Evolutionary conservation across 495 filamentous ascomycete genomes (phyloP).

Genomic region (Lasiosphaeris hirsuta): DNA sequence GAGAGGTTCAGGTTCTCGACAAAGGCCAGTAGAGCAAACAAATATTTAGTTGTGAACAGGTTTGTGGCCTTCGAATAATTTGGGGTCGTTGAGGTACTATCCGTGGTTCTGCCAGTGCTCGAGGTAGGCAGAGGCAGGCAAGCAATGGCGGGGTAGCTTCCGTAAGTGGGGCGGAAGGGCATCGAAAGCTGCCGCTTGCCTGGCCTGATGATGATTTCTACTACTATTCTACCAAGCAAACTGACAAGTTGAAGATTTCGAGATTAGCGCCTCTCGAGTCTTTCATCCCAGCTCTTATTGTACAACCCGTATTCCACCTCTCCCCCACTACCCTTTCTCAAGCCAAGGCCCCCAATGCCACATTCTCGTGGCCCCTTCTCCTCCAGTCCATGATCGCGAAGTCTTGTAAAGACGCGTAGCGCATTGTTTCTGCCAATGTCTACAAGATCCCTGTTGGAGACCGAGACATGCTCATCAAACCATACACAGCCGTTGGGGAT

Average conservation of each 20-base stretch:
- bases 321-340: conserved; percentile 7
- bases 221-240: neutral
- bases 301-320: conserved; percentile 25
- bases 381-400: conserved; percentile 16
- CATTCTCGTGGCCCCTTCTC: conserved; percentile 18
- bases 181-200: neutral
- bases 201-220: conserved; percentile 4
- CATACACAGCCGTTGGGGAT: conserved; percentile 36
- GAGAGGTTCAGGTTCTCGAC: neutral
- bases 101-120: too few species aligned
- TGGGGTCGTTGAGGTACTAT: too few species aligned
- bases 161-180: conserved; percentile 7
- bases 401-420: conserved; percentile 16
- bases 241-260: too few species aligned
- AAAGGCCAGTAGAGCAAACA: neutral
- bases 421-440: conserved; percentile 29
- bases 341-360: conserved; percentile 19
- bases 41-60: neutral
- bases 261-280: neutral
- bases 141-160: conserved; percentile 10
- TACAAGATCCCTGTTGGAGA: conserved; percentile 15
- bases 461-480: conserved; percentile 27
- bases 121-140: neutral
- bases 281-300: conserved; percentile 20
- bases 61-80: too few species aligned